Base-by-base conservation (phyloP, 2,329 filamentous ascomycete genomes). In the Zasmidium angulare region DNA sequence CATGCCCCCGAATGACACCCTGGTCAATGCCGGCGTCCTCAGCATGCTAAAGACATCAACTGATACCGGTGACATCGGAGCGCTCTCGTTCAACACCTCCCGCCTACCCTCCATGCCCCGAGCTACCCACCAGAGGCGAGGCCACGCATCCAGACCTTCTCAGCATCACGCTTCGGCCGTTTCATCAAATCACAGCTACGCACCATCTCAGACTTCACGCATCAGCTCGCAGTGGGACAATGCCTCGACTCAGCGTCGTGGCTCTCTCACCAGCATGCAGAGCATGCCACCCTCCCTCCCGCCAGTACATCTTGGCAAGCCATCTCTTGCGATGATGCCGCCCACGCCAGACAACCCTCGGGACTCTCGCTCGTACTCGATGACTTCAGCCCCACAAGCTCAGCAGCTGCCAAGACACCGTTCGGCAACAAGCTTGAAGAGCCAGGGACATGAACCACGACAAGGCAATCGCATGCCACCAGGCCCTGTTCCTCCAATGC, bases 1-100 rank as follows among this genome's bases (percentile, higher is more conserved):
- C 65, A 67, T 58, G 58, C 67, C 72, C 58, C 59, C 67, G 71
- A 61, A 65, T 68, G 62, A 70, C 67, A 61, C 70, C 69, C 53
- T 71, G 69, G 55, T 66, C 64, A 71, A 73, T 57, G 75, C 76
- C 23, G 78, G 76, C 46, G 75, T 81, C 60, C 71, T 78, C 69
- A 79, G 77, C 62, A 82, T 82, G 79, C 77, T 81, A 56, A 77
- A 77, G 59, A 81, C 78, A 11, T 76, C 76, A 9, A 81, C 78
- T 1, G 79, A 81, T 65, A 75, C 79, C 51, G 78, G 79, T 53
- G 76, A 80, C 61, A 70, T 81, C 50, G 77, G 73, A 11, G 68
- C 73, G 24, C 68, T 79, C 19, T 72, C 72, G 4, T 74, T 75
- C 67, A 70, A 75, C 62, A 68, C 69, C 40, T 70, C 72, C 49